phyloP scores from a whole-genome alignment of 192 early-diverging fungal species.

The Backusella macrospora region DNA sequence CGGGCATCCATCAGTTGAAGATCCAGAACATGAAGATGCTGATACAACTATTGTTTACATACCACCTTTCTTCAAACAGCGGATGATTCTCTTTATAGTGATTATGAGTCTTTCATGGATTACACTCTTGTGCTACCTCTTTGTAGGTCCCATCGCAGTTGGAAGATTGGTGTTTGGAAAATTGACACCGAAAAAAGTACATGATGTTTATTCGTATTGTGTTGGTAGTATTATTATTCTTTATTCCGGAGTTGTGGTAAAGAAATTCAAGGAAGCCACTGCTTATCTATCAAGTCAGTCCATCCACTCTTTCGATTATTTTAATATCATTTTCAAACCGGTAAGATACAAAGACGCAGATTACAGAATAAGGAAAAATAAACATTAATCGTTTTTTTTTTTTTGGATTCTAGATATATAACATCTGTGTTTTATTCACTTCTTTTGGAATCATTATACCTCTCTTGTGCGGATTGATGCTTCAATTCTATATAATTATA shows the following conservation, averaged over 20 bases:
- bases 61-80: slow-evolving; percentile 65
- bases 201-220: slow-evolving; percentile 17
- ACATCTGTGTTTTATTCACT: background rate
- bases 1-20: slow-evolving; percentile 50
- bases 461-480: background rate
- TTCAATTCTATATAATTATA: slow-evolving; percentile 16
- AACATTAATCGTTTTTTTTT: background rate
- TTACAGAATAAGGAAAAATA: background rate
- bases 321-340: background rate
- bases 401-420: background rate
- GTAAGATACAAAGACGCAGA: background rate
- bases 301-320: background rate
- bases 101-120: slow-evolving; percentile 47
- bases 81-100: slow-evolving; percentile 57
- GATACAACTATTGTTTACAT: slow-evolving; percentile 80
- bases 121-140: background rate
- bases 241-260: background rate
- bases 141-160: background rate
- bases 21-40: slow-evolving; percentile 18
- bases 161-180: background rate
- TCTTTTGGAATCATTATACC: background rate
- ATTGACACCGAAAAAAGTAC: background rate
- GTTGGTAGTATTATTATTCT: background rate
- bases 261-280: background rate
- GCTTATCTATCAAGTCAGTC: background rate